Evolutionary conservation across 192 early-diverging fungal genomes (phyloP), one percentile per base, ranked within the genome.

Genomic region (Obelidium mucronatum): DNA sequence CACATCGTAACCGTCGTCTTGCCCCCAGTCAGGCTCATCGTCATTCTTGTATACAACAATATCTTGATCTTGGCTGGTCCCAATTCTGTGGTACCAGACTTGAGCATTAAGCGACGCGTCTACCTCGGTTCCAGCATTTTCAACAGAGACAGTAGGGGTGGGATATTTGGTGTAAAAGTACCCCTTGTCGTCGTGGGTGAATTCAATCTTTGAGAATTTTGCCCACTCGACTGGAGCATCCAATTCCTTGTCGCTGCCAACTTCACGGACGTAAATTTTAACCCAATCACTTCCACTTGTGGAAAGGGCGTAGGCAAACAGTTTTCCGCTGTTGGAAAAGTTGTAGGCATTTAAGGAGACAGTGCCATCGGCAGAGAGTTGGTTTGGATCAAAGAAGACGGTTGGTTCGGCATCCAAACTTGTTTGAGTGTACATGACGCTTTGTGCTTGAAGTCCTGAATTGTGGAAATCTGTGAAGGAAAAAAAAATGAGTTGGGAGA

Each of bases 101-200:
- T 51, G 64, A 0, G 81, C 48, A 67, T 87, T 78, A 39, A 33
- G 53, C 53, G 84, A 86, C 33, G 59, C 11, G 42, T 87, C 82
- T 8, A 85, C 89, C 67, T 91, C 90, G 2, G 88, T 91, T 34
- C 90, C 90, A 33, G 82, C 85, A 31, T 80, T 79, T 31, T 69
- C 78, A 33, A 24, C 55, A 35, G 54, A 48, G 24, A 69, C 39
- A 26, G 24, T 35, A 4, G 69, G 69, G 33, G 85, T 81, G 30
- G 88, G 84, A 58, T 86, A 91, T 39, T 81, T 74, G 17, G 56
- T 74, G 78, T 93, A 93, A 75, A 91, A 91, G 73, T 90, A 92
- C 0, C 92, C 92, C 55, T 80, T 82, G 26, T 93, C 92, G 75
- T 93, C 91, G 62, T 88, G 82, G 3, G 90, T 89, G 79, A 90